Evolutionary conservation across 257 asterid species (phyloP), one percentile per base, ranked within the genome.

Genomic region (Solanum phureja): DNA sequence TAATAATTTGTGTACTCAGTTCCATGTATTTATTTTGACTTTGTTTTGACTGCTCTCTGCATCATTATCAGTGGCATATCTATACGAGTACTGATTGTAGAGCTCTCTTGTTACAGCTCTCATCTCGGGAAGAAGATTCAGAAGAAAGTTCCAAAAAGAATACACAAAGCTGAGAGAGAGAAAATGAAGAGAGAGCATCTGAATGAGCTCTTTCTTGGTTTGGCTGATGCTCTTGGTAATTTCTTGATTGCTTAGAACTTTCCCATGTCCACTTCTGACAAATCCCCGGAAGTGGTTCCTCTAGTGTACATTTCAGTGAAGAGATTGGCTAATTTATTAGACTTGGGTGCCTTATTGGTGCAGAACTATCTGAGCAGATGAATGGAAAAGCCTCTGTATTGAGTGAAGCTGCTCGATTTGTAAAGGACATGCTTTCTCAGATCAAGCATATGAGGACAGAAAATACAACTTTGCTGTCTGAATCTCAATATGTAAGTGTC

Each of bases 161-260:
- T 91, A 85, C 94, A 92, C 91, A 95, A 95, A 90, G 90, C 96
- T 7, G 94, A 93, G 93, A 95, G 95, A 87, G 98, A 94, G 92
- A 95, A 90, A 88, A 87, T 92, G 93, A 95, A 92, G 91, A 96
- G 96, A 3, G 93, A 93, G 68, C 92, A 91, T 87, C 83, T 93
- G 87, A 95, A 95, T 35, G 95, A 92, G 52, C 92, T 91, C 46
- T 93, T 93, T 90, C 93, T 92, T 89, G 92, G 92, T 73, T 89
- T 95, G 89, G 95, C 95, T 40, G 90, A 90, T 87, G 90, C 93
- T 89, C 89, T 95, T 8, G 98, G 98, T 95, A 90, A 92, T 71
- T 52, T 44, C 62, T 44, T 34, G 77, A 11, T 33, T 52, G 27
- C 27, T 77, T 18, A 19, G 19, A 42, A 19, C 66, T 86, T 40